Conservation (phyloP, 768 basidiomycete species). For the Russula sp. region DNA sequence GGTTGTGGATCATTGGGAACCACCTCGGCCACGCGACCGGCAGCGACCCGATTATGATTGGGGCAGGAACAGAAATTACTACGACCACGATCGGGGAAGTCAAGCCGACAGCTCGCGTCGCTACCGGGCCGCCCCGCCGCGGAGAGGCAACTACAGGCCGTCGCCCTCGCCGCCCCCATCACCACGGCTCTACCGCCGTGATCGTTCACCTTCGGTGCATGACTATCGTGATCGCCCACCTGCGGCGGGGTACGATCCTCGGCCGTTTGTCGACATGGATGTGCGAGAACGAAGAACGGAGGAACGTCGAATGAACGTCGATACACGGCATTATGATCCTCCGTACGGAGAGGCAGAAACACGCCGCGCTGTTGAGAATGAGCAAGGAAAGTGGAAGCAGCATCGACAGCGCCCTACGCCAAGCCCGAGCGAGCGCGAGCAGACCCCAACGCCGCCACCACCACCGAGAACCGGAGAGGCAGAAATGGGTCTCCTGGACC, state of each 20-base stretch:
- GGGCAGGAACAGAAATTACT: background rate
- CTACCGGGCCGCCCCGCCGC: background rate
- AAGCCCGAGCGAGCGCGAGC: background rate
- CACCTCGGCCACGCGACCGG: background rate
- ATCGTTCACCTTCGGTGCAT: background rate
- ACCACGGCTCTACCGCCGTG: conserved; percentile 1
- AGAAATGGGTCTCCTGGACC: conserved; percentile 5
- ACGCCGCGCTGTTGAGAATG: background rate
- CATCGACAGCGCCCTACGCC: background rate
- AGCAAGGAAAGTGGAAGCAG: background rate
- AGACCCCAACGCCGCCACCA: background rate
- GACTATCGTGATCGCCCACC: background rate
- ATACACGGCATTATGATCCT: background rate
- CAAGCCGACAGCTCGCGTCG: background rate
- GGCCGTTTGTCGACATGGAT: background rate
- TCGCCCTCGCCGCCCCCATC: conserved; percentile 5
- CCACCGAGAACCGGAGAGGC: conserved; percentile 1
- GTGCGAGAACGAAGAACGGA: background rate
- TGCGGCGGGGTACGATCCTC: background rate
- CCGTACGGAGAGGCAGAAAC: background rate
- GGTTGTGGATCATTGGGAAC: background rate
- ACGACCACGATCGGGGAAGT: background rate
- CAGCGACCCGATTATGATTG: background rate
- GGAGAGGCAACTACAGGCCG: background rate
- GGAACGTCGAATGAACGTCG: background rate